Base-by-base conservation (phyloP, 257 asterid genomes). In the Solanum sitiens region DNA sequence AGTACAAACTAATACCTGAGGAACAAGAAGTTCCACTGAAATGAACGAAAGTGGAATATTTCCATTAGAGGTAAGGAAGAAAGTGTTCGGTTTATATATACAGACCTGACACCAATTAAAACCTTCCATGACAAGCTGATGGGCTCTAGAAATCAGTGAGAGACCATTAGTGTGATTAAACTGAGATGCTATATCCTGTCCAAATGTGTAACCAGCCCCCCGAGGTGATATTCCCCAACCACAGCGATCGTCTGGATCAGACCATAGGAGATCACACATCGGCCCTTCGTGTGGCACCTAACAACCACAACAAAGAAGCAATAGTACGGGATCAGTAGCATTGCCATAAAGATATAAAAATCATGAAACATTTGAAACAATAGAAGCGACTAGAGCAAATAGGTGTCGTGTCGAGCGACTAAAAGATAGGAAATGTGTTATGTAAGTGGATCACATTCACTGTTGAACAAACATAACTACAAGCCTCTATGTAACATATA, bases 191-290 rank as follows among this genome's bases (percentile, higher is more conserved):
- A 96, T 94, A 86, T 96, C 99, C 92, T 95, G 99, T 87, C 99
- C 99, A 86, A 96, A 96, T 75, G 99, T 96, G 93, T 95, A 96
- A 63, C 99, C 98, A 87, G 98, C 98, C 68, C 99, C 99, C 44
- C 99, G 95, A 4, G 99, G 99, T n/a, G 99, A 96, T 89, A 96
- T 96, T 32, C 98, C 98, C 98, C 98, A 95, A 7, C 99, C 99
- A 86, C 98, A 96, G 21, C 98, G 96, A 86, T 95, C 98, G 88
- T 96, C 98, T 3, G 99, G 98, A 87, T 96, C 99, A 23, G 99
- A 96, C 98, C 99, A 96, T 87, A 96, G 92, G 68, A 96, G 96
- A 89, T 96, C 99, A n/a, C 99, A 96, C 99, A 96, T 96, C 14
- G 99, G 99, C 67, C 99, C 99, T 93, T 96, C 99, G 47, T 96